Base-by-base conservation (phyloP, 2,329 filamentous ascomycete genomes). In the Hypocrella siamensis region DNA sequence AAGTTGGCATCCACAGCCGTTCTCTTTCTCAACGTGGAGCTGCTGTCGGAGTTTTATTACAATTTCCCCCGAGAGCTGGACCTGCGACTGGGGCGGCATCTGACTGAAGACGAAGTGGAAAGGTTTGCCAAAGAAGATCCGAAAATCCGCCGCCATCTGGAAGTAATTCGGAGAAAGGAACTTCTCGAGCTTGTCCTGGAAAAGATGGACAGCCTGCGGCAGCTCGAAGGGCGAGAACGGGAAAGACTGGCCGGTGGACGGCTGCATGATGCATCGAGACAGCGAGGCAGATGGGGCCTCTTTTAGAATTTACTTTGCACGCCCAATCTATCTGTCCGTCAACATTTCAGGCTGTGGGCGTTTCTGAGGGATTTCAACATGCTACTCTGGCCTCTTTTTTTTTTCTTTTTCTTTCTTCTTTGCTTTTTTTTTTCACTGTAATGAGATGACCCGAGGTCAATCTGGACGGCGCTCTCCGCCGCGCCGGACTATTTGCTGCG, bases 21-120 rank as follows among this genome's bases (percentile, higher is more conserved):
- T 7, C 72, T 98, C 1, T 98, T 98, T 65, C 70, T 98, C 19
- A 94, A 98, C 47, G 90, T 96, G 9, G 92, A 98, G 58, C 69
- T 98, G 15, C 70, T 98, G 14, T 88, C 82, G 2, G 93, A 98
- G 49, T 98, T 96, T 53, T 94, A 93, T 60, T 93, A 94, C 58
- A 85, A 90, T 50, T 98, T 98, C 56, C 90, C 90, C 1, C 73
- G 90, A 25, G 85, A 94, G 51, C 70, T 98, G 10, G 90, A 98
- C 52, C 62, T 79, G 37, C 74, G 86, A 21, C 75, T 98, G 9
- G 84, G 88, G 28, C 74, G 84, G 17, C 78, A 84, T 44, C 65
- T 94, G 38, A 72, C 73, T 21, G 73, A 79, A 34, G 74, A 75
- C 5, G 78, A 96, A 46, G 71, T 96, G 5, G 88, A 98, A 50